Evolutionary conservation across 1,284 basidiomycete species (phyloP).

Genomic region (Exobasidium rhododendri): DNA sequence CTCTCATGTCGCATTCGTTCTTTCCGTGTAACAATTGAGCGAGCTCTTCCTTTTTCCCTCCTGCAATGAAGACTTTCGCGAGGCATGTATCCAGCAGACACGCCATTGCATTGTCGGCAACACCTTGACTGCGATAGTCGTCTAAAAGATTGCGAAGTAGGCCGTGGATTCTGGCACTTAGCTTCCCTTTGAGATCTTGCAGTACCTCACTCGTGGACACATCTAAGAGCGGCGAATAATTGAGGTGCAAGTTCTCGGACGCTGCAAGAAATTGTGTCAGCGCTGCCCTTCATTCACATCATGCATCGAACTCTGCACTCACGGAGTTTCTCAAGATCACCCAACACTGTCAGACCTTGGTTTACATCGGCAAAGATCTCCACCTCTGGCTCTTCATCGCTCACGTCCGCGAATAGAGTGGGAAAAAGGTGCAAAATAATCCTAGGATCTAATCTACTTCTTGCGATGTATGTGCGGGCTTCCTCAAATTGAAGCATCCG

Average conservation of each 20-base stretch:
- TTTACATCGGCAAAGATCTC: constrained; percentile 7
- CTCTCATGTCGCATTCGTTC: constrained; percentile 22
- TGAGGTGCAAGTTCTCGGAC: constrained; percentile 25
- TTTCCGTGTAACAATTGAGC: constrained; percentile 18
- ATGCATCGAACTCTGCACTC: neutral
- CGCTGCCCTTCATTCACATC: neutral
- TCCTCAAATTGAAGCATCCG: constrained; percentile 7
- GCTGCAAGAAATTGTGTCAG: constrained; percentile 9
- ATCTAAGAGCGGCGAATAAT: constrained; percentile 35
- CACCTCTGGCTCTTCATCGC: neutral
- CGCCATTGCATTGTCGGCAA: neutral
- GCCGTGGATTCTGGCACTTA: constrained; percentile 22
- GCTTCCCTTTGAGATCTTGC: constrained; percentile 14
- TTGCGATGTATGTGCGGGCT: neutral
- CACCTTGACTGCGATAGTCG: neutral
- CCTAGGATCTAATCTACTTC: neutral
- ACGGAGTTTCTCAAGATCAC: neutral
- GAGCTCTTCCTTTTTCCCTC: constrained; percentile 16
- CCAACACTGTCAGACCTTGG: neutral
- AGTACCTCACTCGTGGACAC: constrained; percentile 16
- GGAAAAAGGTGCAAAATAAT: neutral
- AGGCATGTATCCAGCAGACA: constrained; percentile 13
- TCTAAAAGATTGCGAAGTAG: constrained; percentile 24
- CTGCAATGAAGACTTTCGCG: constrained; percentile 10
- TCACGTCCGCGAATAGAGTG: neutral